Evolutionary conservation across 805 yeast species (phyloP).

Genomic region (Debaryomyces prosopidis): DNA sequence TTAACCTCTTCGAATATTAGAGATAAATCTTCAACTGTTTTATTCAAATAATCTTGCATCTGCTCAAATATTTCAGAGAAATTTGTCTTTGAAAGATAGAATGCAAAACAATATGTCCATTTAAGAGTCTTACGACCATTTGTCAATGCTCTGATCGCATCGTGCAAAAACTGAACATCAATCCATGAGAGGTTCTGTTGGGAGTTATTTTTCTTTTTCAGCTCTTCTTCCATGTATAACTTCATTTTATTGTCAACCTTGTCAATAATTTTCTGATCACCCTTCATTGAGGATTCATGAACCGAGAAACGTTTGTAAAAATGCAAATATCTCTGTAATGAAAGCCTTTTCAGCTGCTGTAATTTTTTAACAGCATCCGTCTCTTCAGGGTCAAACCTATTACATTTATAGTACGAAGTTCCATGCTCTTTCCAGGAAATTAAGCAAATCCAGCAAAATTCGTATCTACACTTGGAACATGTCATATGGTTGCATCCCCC

Average conservation of each 20-base stretch:
- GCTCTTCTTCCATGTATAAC: slow-evolving; percentile 60
- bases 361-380: slow-evolving; percentile 42
- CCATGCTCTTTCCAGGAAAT: slow-evolving; percentile 76
- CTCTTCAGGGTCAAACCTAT: slow-evolving; percentile 43
- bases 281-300: slow-evolving; percentile 74
- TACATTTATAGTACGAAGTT: slow-evolving; percentile 65
- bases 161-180: slow-evolving; percentile 80
- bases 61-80: slow-evolving; percentile 66
- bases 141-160: slow-evolving; percentile 63
- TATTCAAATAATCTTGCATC: slow-evolving; percentile 62
- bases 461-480: slow-evolving; percentile 71
- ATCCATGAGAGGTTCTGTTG: slow-evolving; percentile 61
- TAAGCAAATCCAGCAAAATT: slow-evolving; percentile 93
- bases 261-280: slow-evolving; percentile 65
- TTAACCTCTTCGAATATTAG: slow-evolving; percentile 52
- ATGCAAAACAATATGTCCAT: slow-evolving; percentile 90
- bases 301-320: slow-evolving; percentile 72
- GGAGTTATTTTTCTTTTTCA: slow-evolving; percentile 26
- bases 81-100: slow-evolving; percentile 55
- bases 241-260: slow-evolving; percentile 64
- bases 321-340: slow-evolving; percentile 67
- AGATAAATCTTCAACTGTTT: slow-evolving; percentile 69
- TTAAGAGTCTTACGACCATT: slow-evolving; percentile 75
- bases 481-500: slow-evolving; percentile 98
- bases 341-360: slow-evolving; percentile 44